phyloP scores from a whole-genome alignment of 1,284 basidiomycete species.

The Singerocomus rubriflavus region DNA sequence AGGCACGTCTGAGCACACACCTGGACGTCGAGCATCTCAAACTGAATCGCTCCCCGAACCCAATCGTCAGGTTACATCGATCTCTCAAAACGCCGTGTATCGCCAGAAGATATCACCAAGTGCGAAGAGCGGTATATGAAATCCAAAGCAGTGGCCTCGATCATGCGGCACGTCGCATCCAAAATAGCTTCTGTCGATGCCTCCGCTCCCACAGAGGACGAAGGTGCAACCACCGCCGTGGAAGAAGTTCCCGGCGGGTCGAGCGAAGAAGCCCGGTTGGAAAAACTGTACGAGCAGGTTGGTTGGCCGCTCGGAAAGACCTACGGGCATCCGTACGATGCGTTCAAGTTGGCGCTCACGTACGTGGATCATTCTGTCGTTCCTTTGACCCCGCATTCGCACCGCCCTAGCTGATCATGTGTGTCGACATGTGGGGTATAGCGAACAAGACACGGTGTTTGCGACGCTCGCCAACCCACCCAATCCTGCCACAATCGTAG shows the following conservation, averaged over 20 bases:
- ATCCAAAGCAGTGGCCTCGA: conserved; percentile 92
- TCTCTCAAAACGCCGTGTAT: conserved; percentile 98
- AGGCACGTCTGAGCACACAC: conserved; percentile 47
- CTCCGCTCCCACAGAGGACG: conserved; percentile 17
- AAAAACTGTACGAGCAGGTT: conserved; percentile 86
- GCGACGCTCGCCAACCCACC: conserved; percentile 66
- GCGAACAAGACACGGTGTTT: conserved; percentile 87
- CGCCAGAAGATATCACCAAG: conserved; percentile 96
- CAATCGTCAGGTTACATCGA: conserved; percentile 88
- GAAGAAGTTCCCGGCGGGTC: conserved; percentile 42
- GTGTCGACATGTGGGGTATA: conserved; percentile 32
- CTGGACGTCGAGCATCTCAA: neutral
- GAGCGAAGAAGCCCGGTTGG: conserved; percentile 73
- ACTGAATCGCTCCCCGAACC: neutral
- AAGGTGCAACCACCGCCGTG: neutral
- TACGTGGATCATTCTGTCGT: conserved; percentile 40
- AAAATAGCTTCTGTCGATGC: conserved; percentile 62
- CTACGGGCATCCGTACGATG: conserved; percentile 96
- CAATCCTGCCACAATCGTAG: conserved; percentile 55
- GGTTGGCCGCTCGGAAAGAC: conserved; percentile 92
- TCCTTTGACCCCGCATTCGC: neutral
- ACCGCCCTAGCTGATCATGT: neutral
- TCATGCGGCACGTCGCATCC: conserved; percentile 92
- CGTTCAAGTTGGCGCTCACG: conserved; percentile 95
- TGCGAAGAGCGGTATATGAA: conserved; percentile 99